Evolutionary conservation across 2,329 filamentous ascomycete species (phyloP).

Genomic region (Microthyrium microscopicum): DNA sequence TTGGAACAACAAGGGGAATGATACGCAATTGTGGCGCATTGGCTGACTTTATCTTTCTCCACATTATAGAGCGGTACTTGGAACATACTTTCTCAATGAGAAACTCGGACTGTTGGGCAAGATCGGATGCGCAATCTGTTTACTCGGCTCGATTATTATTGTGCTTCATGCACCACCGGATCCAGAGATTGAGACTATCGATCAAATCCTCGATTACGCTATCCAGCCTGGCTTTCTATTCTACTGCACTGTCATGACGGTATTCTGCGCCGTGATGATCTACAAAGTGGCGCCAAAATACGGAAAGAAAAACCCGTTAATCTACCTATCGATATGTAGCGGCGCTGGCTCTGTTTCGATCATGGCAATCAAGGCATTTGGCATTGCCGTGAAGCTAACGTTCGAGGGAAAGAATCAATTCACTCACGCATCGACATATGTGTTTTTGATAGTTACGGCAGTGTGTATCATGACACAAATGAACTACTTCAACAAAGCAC

Average conservation of each 20-base stretch:
- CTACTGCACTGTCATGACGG: constrained; percentile 63
- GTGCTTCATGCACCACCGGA: constrained; percentile 94
- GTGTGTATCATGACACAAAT: constrained; percentile 97
- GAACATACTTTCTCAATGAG: constrained; percentile 87
- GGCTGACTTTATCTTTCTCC: constrained; percentile 10
- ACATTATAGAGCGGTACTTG: constrained; percentile 79
- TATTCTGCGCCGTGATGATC: constrained; percentile 88
- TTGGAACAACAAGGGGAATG: background rate
- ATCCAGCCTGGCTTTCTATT: constrained; percentile 82
- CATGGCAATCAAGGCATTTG: constrained; percentile 98
- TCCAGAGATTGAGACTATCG: constrained; percentile 76
- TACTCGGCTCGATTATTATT: constrained; percentile 93
- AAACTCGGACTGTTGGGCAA: constrained; percentile 81
- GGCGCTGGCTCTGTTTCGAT: constrained; percentile 93
- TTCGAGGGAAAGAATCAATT: constrained; percentile 92
- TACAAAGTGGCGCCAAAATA: constrained; percentile 81
- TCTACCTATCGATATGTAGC: constrained; percentile 95
- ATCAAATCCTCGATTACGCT: constrained; percentile 80
- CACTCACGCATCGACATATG: constrained; percentile 84
- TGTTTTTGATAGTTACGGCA: constrained; percentile 82
- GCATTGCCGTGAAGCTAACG: constrained; percentile 91
- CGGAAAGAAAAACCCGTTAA: constrained; percentile 87
- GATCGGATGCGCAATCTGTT: constrained; percentile 86
- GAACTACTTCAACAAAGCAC: constrained; percentile 99
- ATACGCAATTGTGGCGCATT: too few relatives aligned